Evolutionary conservation across 257 asterid genomes (phyloP).

Genomic region (Orobanche coerulescens): DNA sequence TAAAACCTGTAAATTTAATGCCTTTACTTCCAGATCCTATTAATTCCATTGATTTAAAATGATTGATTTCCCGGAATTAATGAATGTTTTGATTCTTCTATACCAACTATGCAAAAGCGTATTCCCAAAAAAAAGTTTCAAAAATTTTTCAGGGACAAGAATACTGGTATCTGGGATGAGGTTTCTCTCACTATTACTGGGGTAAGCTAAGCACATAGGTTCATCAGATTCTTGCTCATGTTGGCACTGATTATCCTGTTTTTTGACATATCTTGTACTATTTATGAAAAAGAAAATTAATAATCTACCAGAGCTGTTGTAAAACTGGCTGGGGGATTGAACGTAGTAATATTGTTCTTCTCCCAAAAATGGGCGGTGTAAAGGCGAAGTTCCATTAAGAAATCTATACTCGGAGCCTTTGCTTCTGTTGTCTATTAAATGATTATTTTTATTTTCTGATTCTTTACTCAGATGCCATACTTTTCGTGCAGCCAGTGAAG

Average conservation of each 20-base stretch:
- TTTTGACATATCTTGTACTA: neutral
- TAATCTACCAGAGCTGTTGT: constrained; percentile 6
- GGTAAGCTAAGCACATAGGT: constrained; percentile 42
- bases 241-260: neutral
- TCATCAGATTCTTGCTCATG: constrained; percentile 10
- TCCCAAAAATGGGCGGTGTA: neutral
- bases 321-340: constrained; percentile 6
- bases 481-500: constrained; percentile 89
- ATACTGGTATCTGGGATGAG: constrained; percentile 99
- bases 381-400: neutral
- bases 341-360: constrained; percentile 11
- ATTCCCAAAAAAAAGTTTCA: constrained; percentile 15
- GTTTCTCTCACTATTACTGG: constrained; percentile 86
- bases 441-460: constrained; percentile 16
- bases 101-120: constrained; percentile 12
- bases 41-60: constrained; percentile 5
- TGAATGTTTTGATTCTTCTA: neutral
- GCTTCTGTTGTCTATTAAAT: neutral
- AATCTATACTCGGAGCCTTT: constrained; percentile 1
- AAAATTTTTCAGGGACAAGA: constrained; percentile 65
- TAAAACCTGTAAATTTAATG: constrained; percentile 1
- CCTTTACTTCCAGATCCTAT: constrained; percentile 10
- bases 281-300: constrained; percentile 7
- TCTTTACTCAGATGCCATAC: constrained; percentile 24
- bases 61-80: neutral